Percentiles rank a stretch among this genome's conserved stretches.
Conservation (phyloP, 441 rosid genomes). For the Gossypium aridum region DNA sequence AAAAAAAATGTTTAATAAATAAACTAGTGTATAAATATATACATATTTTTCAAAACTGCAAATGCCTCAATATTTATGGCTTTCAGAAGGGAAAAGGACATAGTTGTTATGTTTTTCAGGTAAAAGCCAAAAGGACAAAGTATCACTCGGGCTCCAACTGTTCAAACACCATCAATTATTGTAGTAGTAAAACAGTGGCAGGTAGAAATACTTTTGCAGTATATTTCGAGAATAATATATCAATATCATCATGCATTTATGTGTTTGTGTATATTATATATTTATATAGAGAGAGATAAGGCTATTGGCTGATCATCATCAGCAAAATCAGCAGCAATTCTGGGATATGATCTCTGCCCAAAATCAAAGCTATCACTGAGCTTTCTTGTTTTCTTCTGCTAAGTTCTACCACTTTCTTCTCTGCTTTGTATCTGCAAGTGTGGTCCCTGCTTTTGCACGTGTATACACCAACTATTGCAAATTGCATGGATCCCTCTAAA, state of each 20-base stretch:
- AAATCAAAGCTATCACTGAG: neutral
- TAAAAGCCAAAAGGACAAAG: slow-evolving; percentile 17
- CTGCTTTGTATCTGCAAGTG: slow-evolving; percentile 23
- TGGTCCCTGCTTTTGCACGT: slow-evolving; percentile 21
- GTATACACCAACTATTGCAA: neutral
- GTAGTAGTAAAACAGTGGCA: neutral
- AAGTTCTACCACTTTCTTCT: neutral
- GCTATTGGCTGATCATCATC: neutral
- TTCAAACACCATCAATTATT: slow-evolving; percentile 26
- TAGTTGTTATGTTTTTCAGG: neutral
- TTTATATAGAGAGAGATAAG: too few relatives aligned
- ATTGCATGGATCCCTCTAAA: neutral
- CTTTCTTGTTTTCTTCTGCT: neutral
- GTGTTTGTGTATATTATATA: too few relatives aligned
- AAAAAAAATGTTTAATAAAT: too few relatives aligned
- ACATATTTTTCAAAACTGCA: too few relatives aligned
- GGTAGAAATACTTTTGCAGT: neutral
- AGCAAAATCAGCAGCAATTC: neutral
- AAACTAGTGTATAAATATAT: too few relatives aligned
- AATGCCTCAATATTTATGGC: too few relatives aligned
- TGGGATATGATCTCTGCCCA: neutral
- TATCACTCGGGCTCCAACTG: slow-evolving; percentile 26
- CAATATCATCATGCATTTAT: neutral
- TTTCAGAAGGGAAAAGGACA: too few relatives aligned
- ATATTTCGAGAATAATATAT: neutral